Conservation (phyloP, 352 stramenopile species). For the Globisporangium camurandrum region DNA sequence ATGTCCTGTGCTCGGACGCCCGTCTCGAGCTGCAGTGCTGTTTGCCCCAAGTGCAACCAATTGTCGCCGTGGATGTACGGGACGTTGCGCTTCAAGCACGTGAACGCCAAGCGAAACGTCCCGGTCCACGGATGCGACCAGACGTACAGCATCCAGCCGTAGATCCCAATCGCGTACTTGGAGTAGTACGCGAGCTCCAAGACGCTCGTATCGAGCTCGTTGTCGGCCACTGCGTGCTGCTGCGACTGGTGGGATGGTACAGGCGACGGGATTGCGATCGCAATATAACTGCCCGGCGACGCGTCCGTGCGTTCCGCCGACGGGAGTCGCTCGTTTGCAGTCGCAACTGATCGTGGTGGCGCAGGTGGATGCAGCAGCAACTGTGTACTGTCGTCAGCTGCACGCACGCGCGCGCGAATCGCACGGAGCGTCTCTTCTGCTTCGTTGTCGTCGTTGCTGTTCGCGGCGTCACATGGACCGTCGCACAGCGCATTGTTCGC, state of each 20-base stretch:
- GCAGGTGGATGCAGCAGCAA: background rate
- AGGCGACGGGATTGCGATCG: constrained; percentile 40
- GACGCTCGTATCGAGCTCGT: constrained; percentile 36
- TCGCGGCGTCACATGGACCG: constrained; percentile 19
- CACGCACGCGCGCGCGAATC: constrained; percentile 36
- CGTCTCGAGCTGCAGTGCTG: constrained; percentile 76
- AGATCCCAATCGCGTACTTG: constrained; percentile 83
- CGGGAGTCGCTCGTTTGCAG: constrained; percentile 14
- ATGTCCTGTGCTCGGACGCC: constrained; percentile 56
- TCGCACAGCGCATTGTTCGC: constrained; percentile 13
- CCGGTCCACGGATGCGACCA: constrained; percentile 86
- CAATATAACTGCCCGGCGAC: constrained; percentile 33
- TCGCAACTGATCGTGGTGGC: constrained; percentile 6
- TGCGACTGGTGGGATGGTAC: too few relatives aligned
- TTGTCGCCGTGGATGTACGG: constrained; percentile 82
- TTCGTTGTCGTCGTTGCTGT: constrained; percentile 19
- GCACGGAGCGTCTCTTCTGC: constrained; percentile 42
- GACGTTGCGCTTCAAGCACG: constrained; percentile 53
- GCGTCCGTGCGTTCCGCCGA: constrained; percentile 16
- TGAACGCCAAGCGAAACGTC: constrained; percentile 65
- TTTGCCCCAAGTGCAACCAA: constrained; percentile 72
- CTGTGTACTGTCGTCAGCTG: background rate
- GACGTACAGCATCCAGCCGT: constrained; percentile 87
- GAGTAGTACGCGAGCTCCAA: constrained; percentile 75
- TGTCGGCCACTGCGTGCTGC: constrained; percentile 19